phyloP scores from a whole-genome alignment of 441 rosid species.

The Gossypium schwendimanii region DNA sequence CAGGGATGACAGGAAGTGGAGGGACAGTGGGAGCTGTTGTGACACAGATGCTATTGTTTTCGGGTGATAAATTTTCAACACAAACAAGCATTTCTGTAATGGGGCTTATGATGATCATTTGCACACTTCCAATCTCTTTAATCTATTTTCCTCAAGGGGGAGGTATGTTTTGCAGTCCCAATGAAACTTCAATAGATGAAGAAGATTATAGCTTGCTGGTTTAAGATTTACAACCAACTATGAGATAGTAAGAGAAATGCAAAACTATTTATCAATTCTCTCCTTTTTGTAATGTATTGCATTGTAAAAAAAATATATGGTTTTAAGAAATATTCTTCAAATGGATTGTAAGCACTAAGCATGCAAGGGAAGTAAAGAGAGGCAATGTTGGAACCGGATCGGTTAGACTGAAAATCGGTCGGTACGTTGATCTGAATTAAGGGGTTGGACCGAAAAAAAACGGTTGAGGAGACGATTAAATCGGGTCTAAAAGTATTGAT shows the following conservation, averaged over 20 bases:
- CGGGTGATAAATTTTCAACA: conserved; percentile 40
- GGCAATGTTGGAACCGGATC: no score
- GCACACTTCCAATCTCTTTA: conserved; percentile 42
- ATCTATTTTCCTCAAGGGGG: conserved; percentile 57
- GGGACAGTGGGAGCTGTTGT: conserved; percentile 70
- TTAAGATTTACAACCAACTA: not conserved
- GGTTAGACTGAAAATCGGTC: no score
- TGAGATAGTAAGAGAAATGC: not conserved
- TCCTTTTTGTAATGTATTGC: not conserved
- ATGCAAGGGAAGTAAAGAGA: no score
- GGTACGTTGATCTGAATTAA: no score
- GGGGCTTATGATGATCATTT: conserved; percentile 61
- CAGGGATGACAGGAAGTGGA: conserved; percentile 83
- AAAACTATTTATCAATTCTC: not conserved
- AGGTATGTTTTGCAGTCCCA: conserved; percentile 51
- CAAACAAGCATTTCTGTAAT: conserved; percentile 70
- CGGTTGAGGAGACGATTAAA: no score
- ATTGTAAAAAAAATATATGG: not conserved
- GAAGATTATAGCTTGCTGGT: conserved; percentile 7
- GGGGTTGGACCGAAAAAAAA: no score
- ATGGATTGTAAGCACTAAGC: not conserved
- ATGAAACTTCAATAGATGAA: not conserved
- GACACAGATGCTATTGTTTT: conserved; percentile 55
- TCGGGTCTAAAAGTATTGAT: no score
- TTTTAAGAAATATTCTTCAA: not conserved